Percentiles rank a stretch among this genome's conserved stretches.
Evolutionary conservation across 2,329 filamentous ascomycete genomes (phyloP).

Genomic region (Pseudocercospora crystallina): DNA sequence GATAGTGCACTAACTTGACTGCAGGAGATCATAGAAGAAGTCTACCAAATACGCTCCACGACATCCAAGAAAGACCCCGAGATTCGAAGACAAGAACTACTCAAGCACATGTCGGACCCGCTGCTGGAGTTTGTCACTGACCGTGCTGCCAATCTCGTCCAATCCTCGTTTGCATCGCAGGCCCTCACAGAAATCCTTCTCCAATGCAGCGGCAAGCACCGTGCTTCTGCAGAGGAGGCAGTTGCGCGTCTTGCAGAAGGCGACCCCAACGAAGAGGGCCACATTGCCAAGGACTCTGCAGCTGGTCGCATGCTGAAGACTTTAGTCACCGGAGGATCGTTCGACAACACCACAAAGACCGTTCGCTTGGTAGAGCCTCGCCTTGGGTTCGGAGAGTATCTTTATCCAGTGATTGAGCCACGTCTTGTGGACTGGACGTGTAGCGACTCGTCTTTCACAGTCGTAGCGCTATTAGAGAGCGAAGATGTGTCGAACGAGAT

Average conservation of each 20-base stretch:
- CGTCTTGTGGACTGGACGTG: slow-evolving; percentile 80
- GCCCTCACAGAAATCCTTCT: slow-evolving; percentile 82
- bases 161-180: slow-evolving; percentile 81
- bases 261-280: slow-evolving; percentile 47
- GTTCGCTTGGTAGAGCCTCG: slow-evolving; percentile 71
- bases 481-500: slow-evolving; percentile 62
- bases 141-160: slow-evolving; percentile 66
- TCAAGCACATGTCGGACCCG: slow-evolving; percentile 70
- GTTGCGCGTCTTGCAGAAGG: slow-evolving; percentile 50
- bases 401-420: slow-evolving; percentile 80
- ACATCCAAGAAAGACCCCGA: slow-evolving; percentile 93
- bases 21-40: slow-evolving; percentile 63
- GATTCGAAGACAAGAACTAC: slow-evolving; percentile 71
- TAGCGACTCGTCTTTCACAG: slow-evolving; percentile 79
- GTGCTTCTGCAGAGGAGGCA: slow-evolving; percentile 62
- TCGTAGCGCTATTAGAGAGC: slow-evolving; percentile 77
- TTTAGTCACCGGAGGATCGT: slow-evolving; percentile 84
- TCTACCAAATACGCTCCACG: slow-evolving; percentile 73
- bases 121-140: slow-evolving; percentile 72
- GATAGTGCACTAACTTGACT: no score
- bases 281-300: slow-evolving; percentile 61
- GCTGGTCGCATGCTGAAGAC: slow-evolving; percentile 87
- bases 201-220: slow-evolving; percentile 61
- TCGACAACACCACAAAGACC: slow-evolving; percentile 70
- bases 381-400: slow-evolving; percentile 73